These are phyloP conservation scores for Neltuma alba DNA, from an alignment of 306 rosid genomes.

Conservation along the genomic window DNA sequence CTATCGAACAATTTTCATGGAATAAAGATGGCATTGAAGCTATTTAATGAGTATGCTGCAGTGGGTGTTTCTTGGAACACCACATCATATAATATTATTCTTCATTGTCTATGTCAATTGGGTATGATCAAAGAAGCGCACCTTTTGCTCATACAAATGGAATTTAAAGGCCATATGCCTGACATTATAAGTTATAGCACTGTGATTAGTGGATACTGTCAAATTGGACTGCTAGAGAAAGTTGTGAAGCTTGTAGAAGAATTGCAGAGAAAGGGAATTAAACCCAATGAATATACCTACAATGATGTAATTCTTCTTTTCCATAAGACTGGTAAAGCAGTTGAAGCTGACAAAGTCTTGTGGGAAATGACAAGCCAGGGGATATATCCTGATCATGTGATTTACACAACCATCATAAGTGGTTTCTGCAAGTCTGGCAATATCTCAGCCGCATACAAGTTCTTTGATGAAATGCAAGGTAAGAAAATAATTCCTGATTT, in stretches of 20 bases:
- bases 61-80: conserved; percentile 76
- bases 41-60: conserved; percentile 63
- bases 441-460: conserved; percentile 51
- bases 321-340: conserved; percentile 58
- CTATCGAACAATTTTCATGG: conserved; percentile 50
- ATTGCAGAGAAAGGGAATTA: conserved; percentile 63
- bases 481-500: conserved; percentile 68
- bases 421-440: conserved; percentile 73
- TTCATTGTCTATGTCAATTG: conserved; percentile 62
- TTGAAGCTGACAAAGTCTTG: conserved; percentile 62
- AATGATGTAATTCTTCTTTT: conserved; percentile 65
- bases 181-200: conserved; percentile 86
- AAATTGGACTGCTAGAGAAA: conserved; percentile 55
- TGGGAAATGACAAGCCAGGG: conserved; percentile 61
- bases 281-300: conserved; percentile 64
- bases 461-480: conserved; percentile 66
- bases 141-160: conserved; percentile 73
- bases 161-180: conserved; percentile 57
- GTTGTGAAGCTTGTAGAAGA: conserved; percentile 73
- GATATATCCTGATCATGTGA: conserved; percentile 71
- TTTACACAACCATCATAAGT: conserved; percentile 75
- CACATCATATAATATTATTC: conserved; percentile 65
- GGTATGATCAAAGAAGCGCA: conserved; percentile 81
- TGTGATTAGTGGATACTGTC: conserved; percentile 71
- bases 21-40: conserved; percentile 48